phyloP scores from a whole-genome alignment of 1,284 basidiomycete species.

The Ceratorhiza oryzae-sativae region DNA sequence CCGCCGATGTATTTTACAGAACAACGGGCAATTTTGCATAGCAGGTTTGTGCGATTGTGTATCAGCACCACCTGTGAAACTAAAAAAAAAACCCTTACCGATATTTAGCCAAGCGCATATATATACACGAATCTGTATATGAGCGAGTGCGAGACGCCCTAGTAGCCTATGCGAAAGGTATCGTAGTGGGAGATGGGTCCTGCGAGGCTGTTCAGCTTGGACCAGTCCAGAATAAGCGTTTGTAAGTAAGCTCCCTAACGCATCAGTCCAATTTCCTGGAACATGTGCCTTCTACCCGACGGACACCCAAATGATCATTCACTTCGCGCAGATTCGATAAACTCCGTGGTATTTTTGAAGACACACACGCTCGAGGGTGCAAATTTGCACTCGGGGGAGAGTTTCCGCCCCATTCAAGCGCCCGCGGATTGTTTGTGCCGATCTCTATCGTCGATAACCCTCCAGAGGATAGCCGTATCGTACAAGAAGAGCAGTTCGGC shows the following conservation, averaged over 20 bases:
- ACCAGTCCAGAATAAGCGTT: constrained; percentile 34
- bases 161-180: constrained; percentile 7
- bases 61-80: background rate
- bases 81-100: background rate
- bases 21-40: constrained; percentile 36
- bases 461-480: constrained; percentile 22
- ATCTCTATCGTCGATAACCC: constrained; percentile 32
- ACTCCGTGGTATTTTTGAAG: constrained; percentile 13
- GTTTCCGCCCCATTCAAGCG: background rate
- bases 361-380: constrained; percentile 6
- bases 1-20: background rate
- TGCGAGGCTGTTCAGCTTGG: constrained; percentile 20
- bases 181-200: constrained; percentile 14
- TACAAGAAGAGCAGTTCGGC: constrained; percentile 31
- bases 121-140: constrained; percentile 33
- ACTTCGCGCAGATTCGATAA: constrained; percentile 11
- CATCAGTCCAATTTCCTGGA: background rate
- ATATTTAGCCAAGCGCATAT: constrained; percentile 33
- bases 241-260: background rate
- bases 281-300: background rate
- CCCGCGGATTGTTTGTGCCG: constrained; percentile 23
- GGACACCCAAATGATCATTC: background rate
- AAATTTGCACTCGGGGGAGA: constrained; percentile 35
- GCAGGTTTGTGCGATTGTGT: constrained; percentile 18
- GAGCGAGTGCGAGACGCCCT: constrained; percentile 25